These are phyloP conservation scores for Ensete ventricosum DNA, from an alignment of 176 grass and related monocot genomes.

Conservation along the genomic window DNA sequence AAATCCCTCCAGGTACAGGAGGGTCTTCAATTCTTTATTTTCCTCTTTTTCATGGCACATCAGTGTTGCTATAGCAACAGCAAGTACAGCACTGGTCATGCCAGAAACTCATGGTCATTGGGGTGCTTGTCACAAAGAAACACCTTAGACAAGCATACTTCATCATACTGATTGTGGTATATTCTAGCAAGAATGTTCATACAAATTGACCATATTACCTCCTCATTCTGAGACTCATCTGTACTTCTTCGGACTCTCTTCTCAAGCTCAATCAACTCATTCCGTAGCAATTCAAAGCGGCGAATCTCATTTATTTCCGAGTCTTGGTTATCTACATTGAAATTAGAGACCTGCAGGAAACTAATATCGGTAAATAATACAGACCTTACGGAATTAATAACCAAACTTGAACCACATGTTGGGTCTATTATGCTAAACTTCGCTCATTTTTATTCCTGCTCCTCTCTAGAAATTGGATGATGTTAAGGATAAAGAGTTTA, in stretches of 20 bases:
- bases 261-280: slow-evolving; percentile 80
- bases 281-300: slow-evolving; percentile 67
- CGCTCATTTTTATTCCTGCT: background rate
- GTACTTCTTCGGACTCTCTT: slow-evolving; percentile 83
- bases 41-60: too few species aligned
- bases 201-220: slow-evolving; percentile 41
- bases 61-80: too few species aligned
- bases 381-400: background rate
- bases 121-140: too few species aligned
- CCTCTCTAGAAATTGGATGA: background rate
- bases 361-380: background rate
- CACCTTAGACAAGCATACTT: background rate
- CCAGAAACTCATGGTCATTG: too few species aligned
- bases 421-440: background rate
- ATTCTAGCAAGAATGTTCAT: background rate
- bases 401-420: background rate
- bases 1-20: too few species aligned
- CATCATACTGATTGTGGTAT: background rate
- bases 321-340: slow-evolving; percentile 41
- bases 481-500: background rate
- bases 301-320: slow-evolving; percentile 51
- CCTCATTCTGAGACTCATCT: slow-evolving; percentile 42
- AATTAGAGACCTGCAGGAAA: slow-evolving; percentile 28
- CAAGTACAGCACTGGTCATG: too few species aligned
- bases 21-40: background rate